These are phyloP conservation scores for Termitomyces sp. DNA, from an alignment of 768 basidiomycete species.

Conservation along the genomic window DNA sequence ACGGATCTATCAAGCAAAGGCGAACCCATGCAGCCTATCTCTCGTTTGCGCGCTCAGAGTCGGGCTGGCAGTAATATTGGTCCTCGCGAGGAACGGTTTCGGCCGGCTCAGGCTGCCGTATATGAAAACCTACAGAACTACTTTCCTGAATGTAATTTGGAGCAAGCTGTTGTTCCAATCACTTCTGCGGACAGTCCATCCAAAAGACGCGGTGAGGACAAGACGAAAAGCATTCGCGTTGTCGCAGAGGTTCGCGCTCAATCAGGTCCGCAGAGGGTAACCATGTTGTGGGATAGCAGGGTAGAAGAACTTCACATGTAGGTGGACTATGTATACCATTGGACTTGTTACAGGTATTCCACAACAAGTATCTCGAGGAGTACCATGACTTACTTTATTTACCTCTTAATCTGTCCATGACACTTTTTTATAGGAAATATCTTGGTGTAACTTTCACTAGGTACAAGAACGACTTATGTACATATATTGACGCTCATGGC, in stretches of 20 bases:
- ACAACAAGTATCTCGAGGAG: background rate
- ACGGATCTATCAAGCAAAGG: conserved; percentile 14
- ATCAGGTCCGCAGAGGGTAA: conserved; percentile 32
- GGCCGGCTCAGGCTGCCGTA: conserved; percentile 76
- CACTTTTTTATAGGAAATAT: background rate
- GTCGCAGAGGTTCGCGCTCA: conserved; percentile 71
- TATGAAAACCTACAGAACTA: conserved; percentile 77
- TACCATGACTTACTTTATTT: background rate
- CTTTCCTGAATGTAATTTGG: conserved; percentile 88
- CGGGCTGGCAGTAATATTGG: conserved; percentile 1
- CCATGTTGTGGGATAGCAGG: conserved; percentile 39
- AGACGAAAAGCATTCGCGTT: conserved; percentile 71
- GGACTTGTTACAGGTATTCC: background rate
- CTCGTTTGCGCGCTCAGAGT: conserved; percentile 2
- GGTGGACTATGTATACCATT: background rate
- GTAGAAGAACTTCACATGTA: conserved; percentile 37
- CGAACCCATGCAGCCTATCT: background rate
- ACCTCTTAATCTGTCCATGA: background rate
- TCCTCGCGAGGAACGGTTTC: conserved; percentile 31
- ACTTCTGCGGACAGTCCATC: conserved; percentile 39
- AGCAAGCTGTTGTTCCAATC: conserved; percentile 74
- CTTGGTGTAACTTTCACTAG: background rate
- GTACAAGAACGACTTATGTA: background rate
- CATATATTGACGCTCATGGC: background rate
- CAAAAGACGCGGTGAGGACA: conserved; percentile 6